Evolutionary conservation across 2,329 filamentous ascomycete species (phyloP).

Genomic region (Colletotrichum kahawae): DNA sequence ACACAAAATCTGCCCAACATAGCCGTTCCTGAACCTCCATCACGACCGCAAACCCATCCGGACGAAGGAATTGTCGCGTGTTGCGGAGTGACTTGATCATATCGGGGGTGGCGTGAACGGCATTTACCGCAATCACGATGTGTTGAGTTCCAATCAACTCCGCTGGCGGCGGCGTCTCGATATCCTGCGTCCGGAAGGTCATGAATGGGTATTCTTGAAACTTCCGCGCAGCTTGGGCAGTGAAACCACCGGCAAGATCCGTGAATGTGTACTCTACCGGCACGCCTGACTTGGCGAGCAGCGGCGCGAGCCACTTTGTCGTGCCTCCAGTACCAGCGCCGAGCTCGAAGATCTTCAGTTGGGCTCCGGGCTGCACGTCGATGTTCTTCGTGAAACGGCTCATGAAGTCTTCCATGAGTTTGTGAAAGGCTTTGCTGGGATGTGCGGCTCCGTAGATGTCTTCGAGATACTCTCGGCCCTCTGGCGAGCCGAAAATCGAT

Average conservation of each 20-base stretch:
- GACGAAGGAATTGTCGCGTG: conserved; percentile 29
- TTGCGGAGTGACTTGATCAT: conserved; percentile 25
- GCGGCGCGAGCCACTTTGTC: conserved; percentile 21
- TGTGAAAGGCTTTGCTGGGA: conserved; percentile 11
- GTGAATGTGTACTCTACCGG: conserved; percentile 44
- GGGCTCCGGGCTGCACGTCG: not conserved
- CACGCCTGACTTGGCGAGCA: conserved; percentile 29
- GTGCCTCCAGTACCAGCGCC: conserved; percentile 1
- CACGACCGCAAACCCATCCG: conserved; percentile 37
- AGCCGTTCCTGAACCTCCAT: conserved; percentile 36
- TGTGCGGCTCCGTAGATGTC: conserved; percentile 4
- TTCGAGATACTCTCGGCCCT: conserved; percentile 5
- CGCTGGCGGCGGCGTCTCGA: conserved; percentile 2
- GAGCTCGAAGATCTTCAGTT: not conserved
- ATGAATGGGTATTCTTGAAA: conserved; percentile 5
- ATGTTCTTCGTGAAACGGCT: not conserved
- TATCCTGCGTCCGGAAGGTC: not conserved
- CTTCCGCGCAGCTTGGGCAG: conserved; percentile 30
- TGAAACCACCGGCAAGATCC: conserved; percentile 38
- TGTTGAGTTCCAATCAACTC: conserved; percentile 31
- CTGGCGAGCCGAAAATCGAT: not conserved
- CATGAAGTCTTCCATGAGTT: conserved; percentile 3
- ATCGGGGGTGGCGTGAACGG: conserved; percentile 36
- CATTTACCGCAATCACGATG: conserved; percentile 37
- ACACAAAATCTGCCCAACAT: conserved; percentile 37